Conservation (phyloP, 2,329 filamentous ascomycete species). For the Pseudogymnoascus sp. region DNA sequence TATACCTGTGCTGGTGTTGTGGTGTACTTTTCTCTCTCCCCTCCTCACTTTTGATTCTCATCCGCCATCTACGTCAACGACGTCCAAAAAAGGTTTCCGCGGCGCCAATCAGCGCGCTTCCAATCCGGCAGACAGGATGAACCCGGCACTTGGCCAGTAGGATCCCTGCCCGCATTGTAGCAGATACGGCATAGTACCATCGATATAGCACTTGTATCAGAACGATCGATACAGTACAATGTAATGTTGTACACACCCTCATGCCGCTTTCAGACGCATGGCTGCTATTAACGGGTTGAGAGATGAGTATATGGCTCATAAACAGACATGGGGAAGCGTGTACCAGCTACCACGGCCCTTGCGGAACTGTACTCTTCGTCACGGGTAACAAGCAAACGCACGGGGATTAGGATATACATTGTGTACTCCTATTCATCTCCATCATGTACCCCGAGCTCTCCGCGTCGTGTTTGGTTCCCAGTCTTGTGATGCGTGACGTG, state of each 20-base stretch:
- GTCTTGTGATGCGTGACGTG: conserved; percentile 8
- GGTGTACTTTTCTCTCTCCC: neutral
- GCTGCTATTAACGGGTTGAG: neutral
- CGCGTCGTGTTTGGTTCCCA: neutral
- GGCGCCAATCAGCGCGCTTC: conserved; percentile 7
- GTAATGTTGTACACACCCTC: neutral
- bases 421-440: neutral
- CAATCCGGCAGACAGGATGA: neutral
- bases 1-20: neutral
- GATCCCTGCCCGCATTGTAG: conserved; percentile 1
- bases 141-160: neutral
- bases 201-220: neutral
- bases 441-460: neutral
- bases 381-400: neutral
- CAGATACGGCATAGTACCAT: neutral
- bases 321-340: neutral
- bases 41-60: neutral
- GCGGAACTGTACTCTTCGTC: neutral
- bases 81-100: conserved; percentile 1
- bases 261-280: neutral
- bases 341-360: neutral
- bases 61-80: neutral
- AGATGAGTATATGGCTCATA: neutral
- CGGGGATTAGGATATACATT: neutral
- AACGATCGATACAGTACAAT: neutral